Conservation (phyloP, 2,329 filamentous ascomycete genomes). For the Xylaria digitata region DNA sequence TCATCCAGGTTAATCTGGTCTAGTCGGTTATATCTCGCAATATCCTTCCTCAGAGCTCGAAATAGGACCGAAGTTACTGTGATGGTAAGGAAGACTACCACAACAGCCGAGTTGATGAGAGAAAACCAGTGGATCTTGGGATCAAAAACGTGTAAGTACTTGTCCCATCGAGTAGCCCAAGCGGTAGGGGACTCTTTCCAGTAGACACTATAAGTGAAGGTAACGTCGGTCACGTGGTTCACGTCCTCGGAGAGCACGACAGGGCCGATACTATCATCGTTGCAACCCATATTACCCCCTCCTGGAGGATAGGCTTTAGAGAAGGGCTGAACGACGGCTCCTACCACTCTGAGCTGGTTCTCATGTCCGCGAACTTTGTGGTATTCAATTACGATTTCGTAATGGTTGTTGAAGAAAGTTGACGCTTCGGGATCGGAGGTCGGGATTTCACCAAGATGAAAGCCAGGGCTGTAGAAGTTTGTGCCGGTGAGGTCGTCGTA, state of each 20-base stretch:
- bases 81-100: slow-evolving; percentile 89
- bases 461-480: slow-evolving; percentile 91
- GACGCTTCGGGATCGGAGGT: slow-evolving; percentile 63
- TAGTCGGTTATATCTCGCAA: slow-evolving; percentile 94
- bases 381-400: slow-evolving; percentile 93
- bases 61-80: slow-evolving; percentile 94
- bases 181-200: slow-evolving; percentile 87
- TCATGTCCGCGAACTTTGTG: slow-evolving; percentile 77
- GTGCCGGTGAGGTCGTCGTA: slow-evolving; percentile 79
- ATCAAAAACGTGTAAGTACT: slow-evolving; percentile 96
- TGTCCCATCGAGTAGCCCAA: slow-evolving; percentile 98
- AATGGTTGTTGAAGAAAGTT: slow-evolving; percentile 87
- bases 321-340: slow-evolving; percentile 85
- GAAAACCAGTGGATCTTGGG: slow-evolving; percentile 99
- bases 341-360: slow-evolving; percentile 86
- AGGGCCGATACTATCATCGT: slow-evolving; percentile 61
- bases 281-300: slow-evolving; percentile 71
- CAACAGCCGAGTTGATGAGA: slow-evolving; percentile 93
- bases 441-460: slow-evolving; percentile 74
- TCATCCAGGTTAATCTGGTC: slow-evolving; percentile 93
- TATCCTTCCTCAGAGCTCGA: slow-evolving; percentile 91
- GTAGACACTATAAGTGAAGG: slow-evolving; percentile 92
- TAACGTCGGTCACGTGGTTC: slow-evolving; percentile 69
- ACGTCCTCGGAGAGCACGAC: slow-evolving; percentile 73
- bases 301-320: slow-evolving; percentile 69